These are phyloP conservation scores for Zasmidium cellare DNA, from an alignment of 2,329 filamentous ascomycete genomes.

Conservation along the genomic window DNA sequence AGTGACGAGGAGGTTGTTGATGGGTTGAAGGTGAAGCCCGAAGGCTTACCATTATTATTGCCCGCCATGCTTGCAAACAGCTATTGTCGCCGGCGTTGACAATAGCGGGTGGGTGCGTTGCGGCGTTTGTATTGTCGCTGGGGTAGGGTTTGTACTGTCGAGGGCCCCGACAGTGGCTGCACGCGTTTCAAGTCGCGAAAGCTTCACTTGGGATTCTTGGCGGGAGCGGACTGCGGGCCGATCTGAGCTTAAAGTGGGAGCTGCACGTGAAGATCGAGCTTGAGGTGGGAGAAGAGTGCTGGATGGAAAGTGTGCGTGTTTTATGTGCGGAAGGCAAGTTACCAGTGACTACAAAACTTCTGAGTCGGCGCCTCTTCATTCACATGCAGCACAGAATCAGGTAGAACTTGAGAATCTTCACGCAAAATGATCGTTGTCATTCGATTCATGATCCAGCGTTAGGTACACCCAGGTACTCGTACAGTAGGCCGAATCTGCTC, in stretches of 20 bases:
- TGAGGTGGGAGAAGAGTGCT: neutral
- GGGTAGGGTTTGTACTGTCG: neutral
- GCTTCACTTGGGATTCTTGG: neutral
- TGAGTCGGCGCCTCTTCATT: too few species aligned
- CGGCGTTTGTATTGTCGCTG: neutral
- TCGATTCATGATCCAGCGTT: neutral
- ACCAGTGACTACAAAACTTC: too few species aligned
- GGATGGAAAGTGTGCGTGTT: too few species aligned
- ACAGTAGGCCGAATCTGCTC: neutral
- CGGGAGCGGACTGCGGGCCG: neutral
- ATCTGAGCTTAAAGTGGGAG: neutral
- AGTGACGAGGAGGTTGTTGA: conserved; percentile 3
- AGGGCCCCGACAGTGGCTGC: neutral
- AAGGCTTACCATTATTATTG: conserved; percentile 14
- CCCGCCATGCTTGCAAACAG: neutral
- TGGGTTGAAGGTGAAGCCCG: conserved; percentile 17
- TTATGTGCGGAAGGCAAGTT: too few species aligned
- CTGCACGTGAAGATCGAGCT: neutral
- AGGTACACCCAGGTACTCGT: neutral
- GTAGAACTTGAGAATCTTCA: too few species aligned
- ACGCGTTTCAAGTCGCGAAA: neutral
- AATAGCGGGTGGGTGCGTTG: neutral
- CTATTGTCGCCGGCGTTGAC: neutral
- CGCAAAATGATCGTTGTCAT: neutral
- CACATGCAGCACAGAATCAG: too few species aligned